Percentiles rank a stretch among this genome's conserved stretches.
These are phyloP conservation scores for Echria macrotheca DNA, from an alignment of 495 filamentous ascomycete species.

Conservation along the genomic window DNA sequence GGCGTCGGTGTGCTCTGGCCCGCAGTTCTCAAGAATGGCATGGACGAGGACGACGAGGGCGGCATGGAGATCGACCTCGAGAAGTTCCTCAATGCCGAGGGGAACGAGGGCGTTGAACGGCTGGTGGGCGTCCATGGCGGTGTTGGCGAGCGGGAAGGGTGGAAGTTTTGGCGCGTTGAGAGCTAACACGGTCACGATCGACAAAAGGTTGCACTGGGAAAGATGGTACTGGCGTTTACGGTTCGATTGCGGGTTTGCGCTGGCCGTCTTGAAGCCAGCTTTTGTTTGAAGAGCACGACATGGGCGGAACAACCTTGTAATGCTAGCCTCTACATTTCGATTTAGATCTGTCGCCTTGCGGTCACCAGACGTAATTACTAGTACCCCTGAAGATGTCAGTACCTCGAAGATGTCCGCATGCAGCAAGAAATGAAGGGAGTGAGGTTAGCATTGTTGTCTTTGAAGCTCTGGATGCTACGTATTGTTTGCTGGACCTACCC, in stretches of 20 bases:
- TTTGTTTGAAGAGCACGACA: too few species aligned
- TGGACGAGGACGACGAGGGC: constrained; percentile 62
- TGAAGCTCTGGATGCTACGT: constrained; percentile 6
- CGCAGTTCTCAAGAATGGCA: constrained; percentile 70
- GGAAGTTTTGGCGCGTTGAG: constrained; percentile 88
- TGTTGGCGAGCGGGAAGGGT: constrained; percentile 65
- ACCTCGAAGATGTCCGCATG: too few species aligned
- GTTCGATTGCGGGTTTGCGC: neutral
- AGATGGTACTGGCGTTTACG: too few species aligned
- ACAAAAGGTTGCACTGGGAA: too few species aligned
- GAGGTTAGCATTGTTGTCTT: constrained; percentile 15
- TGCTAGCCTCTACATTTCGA: too few species aligned
- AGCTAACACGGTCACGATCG: too few species aligned
- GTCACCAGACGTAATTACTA: too few species aligned
- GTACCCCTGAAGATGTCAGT: too few species aligned
- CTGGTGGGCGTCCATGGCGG: constrained; percentile 61
- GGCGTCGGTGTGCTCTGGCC: constrained; percentile 92
- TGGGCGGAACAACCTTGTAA: too few species aligned
- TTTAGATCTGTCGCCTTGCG: too few species aligned
- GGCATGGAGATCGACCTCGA: constrained; percentile 90
- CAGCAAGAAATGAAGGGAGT: too few species aligned
- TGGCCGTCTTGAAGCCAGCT: too few species aligned
- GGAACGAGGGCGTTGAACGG: constrained; percentile 71
- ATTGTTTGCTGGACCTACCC: constrained; percentile 1
- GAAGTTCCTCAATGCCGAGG: constrained; percentile 78